Percentiles rank a stretch among this genome's conserved stretches.
These are phyloP conservation scores for Penicillium nordicum DNA, from an alignment of 2,329 filamentous ascomycete species.

Conservation along the genomic window DNA sequence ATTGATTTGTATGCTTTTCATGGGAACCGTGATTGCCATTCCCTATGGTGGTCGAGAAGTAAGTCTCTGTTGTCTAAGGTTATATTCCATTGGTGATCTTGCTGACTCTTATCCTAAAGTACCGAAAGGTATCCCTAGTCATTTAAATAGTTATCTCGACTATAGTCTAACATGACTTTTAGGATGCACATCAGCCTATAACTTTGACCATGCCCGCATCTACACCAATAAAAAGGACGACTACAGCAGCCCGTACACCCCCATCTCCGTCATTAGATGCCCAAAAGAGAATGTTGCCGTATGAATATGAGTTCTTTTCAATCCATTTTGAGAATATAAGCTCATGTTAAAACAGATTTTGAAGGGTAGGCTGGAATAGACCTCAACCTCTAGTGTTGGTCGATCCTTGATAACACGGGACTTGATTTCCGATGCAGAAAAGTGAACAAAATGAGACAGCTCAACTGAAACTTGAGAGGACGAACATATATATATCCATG, in stretches of 20 bases:
- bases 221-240: slow-evolving; percentile 9
- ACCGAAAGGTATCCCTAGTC: not conserved
- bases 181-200: slow-evolving; percentile 1
- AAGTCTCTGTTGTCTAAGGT: not conserved
- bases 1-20: slow-evolving; percentile 3
- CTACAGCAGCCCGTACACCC: not conserved
- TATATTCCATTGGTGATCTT: not conserved
- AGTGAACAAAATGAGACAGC: not conserved
- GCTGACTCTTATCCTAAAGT: not conserved
- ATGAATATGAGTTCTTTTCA: not conserved
- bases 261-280: slow-evolving; percentile 4
- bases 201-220: slow-evolving; percentile 7
- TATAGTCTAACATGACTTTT: not conserved
- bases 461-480: not conserved
- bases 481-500: too few relatives aligned
- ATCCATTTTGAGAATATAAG: not conserved
- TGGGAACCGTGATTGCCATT: slow-evolving; percentile 2
- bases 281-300: slow-evolving; percentile 12
- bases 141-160: not conserved
- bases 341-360: not conserved
- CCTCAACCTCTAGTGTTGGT: not conserved
- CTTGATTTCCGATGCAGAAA: not conserved
- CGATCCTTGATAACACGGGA: not conserved
- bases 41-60: slow-evolving; percentile 3
- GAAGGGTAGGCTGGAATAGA: not conserved